These are phyloP conservation scores for Tricharina praecox DNA, from an alignment of 495 filamentous ascomycete species.

Conservation along the genomic window DNA sequence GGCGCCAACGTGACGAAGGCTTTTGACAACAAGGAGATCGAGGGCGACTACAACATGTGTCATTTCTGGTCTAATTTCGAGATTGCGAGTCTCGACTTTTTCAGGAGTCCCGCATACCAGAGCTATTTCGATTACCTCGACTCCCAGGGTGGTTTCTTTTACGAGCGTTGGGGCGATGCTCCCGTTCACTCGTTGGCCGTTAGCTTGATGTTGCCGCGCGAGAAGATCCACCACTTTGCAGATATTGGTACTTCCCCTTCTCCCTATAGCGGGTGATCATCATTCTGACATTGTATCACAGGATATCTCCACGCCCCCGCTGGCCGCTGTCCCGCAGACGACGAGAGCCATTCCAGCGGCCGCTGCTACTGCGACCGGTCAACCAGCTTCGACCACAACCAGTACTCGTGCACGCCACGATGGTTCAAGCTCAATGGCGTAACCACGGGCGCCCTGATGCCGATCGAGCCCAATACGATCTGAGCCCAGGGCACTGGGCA, in stretches of 20 bases:
- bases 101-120: slow-evolving; percentile 34
- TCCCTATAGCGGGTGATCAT: slow-evolving; percentile 1
- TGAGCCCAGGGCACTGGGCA: too few relatives aligned
- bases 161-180: slow-evolving; percentile 41
- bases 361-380: slow-evolving; percentile 18
- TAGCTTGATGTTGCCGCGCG: slow-evolving; percentile 27
- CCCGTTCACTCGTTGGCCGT: slow-evolving; percentile 35
- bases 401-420: slow-evolving; percentile 20
- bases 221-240: slow-evolving; percentile 36
- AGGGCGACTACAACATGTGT: slow-evolving; percentile 34
- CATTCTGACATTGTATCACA: neutral
- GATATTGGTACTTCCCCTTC: slow-evolving; percentile 35
- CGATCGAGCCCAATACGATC: too few relatives aligned
- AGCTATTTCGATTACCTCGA: slow-evolving; percentile 35
- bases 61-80: slow-evolving; percentile 46
- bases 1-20: slow-evolving; percentile 8
- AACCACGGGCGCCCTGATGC: neutral
- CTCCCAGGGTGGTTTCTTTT: slow-evolving; percentile 35
- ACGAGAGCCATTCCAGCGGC: slow-evolving; percentile 15
- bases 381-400: slow-evolving; percentile 16
- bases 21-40: slow-evolving; percentile 13
- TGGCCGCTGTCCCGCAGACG: slow-evolving; percentile 21
- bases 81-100: slow-evolving; percentile 38
- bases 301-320: slow-evolving; percentile 23
- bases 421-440: slow-evolving; percentile 16